A percentile compares a stretch with the other conserved stretches of the same genome.
Conservation (phyloP, 2,329 filamentous ascomycete species). For the Emydomyces testavorans region DNA sequence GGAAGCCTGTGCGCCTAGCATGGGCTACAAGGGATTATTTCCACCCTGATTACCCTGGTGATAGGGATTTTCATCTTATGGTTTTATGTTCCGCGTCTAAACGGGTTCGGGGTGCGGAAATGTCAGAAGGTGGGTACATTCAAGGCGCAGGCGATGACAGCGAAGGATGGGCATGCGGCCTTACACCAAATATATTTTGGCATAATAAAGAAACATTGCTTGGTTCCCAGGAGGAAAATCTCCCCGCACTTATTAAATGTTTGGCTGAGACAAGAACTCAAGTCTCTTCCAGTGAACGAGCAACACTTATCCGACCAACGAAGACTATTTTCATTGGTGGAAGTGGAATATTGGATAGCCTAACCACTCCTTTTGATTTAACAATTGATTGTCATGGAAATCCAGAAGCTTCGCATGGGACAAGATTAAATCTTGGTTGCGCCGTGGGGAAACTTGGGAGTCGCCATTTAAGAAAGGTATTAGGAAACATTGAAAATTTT, state of each 20-base stretch:
- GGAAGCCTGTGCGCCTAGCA: conserved; percentile 62
- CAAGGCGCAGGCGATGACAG: conserved; percentile 92
- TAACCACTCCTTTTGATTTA: conserved; percentile 36
- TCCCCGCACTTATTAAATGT: conserved; percentile 41
- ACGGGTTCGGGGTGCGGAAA: conserved; percentile 56
- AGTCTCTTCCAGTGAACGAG: conserved; percentile 18
- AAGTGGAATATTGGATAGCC: conserved; percentile 23
- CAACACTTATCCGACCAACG: conserved; percentile 29
- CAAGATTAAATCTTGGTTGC: conserved; percentile 47
- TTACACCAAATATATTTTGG: conserved; percentile 77
- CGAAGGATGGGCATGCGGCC: conserved; percentile 77
- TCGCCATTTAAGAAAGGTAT: conserved; percentile 62
- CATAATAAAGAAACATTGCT: conserved; percentile 50
- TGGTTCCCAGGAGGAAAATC: conserved; percentile 52
- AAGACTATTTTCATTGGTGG: conserved; percentile 27
- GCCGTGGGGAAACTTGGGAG: conserved; percentile 66
- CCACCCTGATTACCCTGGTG: conserved; percentile 36
- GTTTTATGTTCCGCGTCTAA: conserved; percentile 79
- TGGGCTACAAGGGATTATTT: conserved; percentile 65
- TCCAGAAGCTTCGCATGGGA: conserved; percentile 21
- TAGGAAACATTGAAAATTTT: conserved; percentile 53
- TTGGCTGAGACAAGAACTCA: conserved; percentile 28
- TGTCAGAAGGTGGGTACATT: conserved; percentile 65
- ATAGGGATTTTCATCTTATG: conserved; percentile 52
- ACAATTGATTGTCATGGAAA: conserved; percentile 33